Evolutionary conservation across 73 alveolate genomes (phyloP).

Genomic region (Chromera velia): DNA sequence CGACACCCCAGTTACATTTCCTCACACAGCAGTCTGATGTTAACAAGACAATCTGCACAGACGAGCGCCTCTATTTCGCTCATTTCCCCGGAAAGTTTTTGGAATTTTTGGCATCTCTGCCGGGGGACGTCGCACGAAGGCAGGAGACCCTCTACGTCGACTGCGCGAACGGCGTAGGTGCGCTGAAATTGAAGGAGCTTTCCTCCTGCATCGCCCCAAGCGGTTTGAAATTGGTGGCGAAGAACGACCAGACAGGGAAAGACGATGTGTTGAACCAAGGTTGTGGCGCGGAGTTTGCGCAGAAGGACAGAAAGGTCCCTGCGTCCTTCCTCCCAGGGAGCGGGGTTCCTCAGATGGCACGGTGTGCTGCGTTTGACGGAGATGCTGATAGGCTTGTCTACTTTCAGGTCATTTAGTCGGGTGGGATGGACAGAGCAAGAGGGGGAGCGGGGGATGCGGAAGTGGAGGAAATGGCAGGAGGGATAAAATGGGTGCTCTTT

Average conservation of each 20-base stretch:
- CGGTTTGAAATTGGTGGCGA: slow-evolving; percentile 24
- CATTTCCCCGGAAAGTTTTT: background rate
- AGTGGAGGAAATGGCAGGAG: too few relatives aligned
- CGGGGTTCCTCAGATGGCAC: too few relatives aligned
- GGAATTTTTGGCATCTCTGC: background rate
- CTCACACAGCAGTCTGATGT: background rate
- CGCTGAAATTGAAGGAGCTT: slow-evolving; percentile 22
- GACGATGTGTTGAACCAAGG: slow-evolving; percentile 47
- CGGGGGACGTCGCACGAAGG: background rate
- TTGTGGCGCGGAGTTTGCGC: slow-evolving; percentile 67
- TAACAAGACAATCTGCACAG: too few relatives aligned
- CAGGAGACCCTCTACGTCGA: slow-evolving; percentile 19
- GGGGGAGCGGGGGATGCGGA: too few relatives aligned
- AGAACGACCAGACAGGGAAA: slow-evolving; percentile 32
- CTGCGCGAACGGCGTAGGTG: slow-evolving; percentile 64
- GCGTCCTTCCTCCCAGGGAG: too few relatives aligned
- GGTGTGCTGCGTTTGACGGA: slow-evolving; percentile 57
- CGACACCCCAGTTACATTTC: slow-evolving; percentile 58
- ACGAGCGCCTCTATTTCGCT: background rate
- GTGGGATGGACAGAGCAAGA: too few relatives aligned
- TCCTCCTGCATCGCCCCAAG: background rate
- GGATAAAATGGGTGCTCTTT: too few relatives aligned
- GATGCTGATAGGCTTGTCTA: slow-evolving; percentile 67
- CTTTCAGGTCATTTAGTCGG: slow-evolving; percentile 53
- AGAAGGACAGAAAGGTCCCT: too few relatives aligned